Conservation (phyloP, 805 yeast genomes). For the Wickerhamiella shivajii region DNA sequence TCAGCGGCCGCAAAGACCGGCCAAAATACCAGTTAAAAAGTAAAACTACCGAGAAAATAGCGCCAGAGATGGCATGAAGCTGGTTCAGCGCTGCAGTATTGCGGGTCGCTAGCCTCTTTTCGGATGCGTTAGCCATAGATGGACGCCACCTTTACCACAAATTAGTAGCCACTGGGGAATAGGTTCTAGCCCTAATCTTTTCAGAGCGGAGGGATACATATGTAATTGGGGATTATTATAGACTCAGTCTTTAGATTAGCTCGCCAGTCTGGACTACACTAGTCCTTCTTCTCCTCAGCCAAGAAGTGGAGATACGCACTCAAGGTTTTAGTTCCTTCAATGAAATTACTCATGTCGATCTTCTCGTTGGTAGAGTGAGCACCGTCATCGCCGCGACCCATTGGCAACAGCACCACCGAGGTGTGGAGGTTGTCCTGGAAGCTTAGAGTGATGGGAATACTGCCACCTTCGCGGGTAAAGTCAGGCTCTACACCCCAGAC, state of each 20-base stretch:
- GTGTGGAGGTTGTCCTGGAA: constrained; percentile 81
- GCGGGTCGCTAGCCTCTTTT: constrained; percentile 27
- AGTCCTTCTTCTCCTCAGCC: constrained; percentile 29
- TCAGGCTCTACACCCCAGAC: constrained; percentile 96
- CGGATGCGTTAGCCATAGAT: constrained; percentile 33
- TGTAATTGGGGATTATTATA: no score
- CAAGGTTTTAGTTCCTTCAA: constrained; percentile 85
- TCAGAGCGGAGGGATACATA: no score
- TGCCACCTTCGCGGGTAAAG: constrained; percentile 97
- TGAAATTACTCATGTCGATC: constrained; percentile 73
- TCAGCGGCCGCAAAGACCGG: constrained; percentile 36
- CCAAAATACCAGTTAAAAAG: constrained; percentile 26
- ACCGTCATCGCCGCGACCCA: constrained; percentile 99
- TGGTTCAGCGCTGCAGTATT: constrained; percentile 23
- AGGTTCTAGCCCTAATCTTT: no score
- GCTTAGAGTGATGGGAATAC: constrained; percentile 91
- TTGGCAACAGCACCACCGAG: constrained; percentile 77
- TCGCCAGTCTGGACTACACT: no score
- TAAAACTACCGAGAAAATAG: constrained; percentile 30
- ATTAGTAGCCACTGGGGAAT: no score
- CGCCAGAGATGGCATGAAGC: constrained; percentile 26
- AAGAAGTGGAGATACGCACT: constrained; percentile 88
- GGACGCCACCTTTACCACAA: no score
- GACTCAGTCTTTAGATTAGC: not conserved
- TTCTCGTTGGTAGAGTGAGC: constrained; percentile 98